Conservation (phyloP, 1,139 yeast species). For the Kodamaea sp. region DNA sequence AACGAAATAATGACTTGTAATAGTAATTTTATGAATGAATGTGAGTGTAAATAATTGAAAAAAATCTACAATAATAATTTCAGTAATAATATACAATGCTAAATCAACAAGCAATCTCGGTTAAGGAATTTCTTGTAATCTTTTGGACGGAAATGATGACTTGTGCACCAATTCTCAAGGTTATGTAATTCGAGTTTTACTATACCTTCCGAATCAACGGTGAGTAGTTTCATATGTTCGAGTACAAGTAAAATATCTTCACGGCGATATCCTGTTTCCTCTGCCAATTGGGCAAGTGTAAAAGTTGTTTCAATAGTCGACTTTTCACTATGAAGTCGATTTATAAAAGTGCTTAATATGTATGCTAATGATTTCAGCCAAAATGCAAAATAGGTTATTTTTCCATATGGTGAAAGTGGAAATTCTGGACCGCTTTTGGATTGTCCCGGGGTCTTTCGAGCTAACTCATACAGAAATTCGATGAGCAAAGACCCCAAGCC, state of each 20-base stretch:
- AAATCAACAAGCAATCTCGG: constrained; percentile 26
- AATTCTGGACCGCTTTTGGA: constrained; percentile 81
- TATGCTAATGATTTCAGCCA: constrained; percentile 57
- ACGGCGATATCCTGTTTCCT: constrained; percentile 62
- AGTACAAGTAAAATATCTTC: constrained; percentile 67
- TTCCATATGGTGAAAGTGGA: constrained; percentile 83
- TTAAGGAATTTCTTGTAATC: constrained; percentile 26
- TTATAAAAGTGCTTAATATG: constrained; percentile 13
- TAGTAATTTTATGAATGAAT: constrained; percentile 3
- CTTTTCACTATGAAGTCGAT: constrained; percentile 3
- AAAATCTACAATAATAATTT: background rate
- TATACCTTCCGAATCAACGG: constrained; percentile 13
- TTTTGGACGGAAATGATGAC: constrained; percentile 21
- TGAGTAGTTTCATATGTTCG: constrained; percentile 55
- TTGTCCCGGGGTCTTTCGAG: constrained; percentile 49
- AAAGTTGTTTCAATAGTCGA: constrained; percentile 16
- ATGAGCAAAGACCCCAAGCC: constrained; percentile 77
- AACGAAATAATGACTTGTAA: constrained; percentile 8
- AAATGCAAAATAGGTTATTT: constrained; percentile 64
- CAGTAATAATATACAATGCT: background rate
- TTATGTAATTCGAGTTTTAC: constrained; percentile 21
- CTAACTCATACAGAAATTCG: constrained; percentile 76
- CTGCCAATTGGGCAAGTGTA: constrained; percentile 52
- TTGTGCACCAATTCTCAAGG: constrained; percentile 29
- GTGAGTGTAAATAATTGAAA: background rate